Conservation (phyloP, 2,329 filamentous ascomycete genomes). For the Daldinia sp. region DNA sequence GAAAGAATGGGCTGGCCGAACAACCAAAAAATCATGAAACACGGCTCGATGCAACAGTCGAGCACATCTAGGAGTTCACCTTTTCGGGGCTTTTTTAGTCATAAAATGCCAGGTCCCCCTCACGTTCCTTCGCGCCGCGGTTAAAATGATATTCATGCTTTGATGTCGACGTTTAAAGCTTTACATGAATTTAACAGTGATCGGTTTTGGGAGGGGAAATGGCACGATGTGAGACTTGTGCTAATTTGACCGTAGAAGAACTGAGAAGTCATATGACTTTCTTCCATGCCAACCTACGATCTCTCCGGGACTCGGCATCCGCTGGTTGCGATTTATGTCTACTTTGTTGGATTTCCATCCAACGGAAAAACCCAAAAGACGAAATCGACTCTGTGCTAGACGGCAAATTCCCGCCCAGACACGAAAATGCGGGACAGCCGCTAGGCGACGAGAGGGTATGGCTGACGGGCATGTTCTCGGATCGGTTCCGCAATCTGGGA, state of each 20-base stretch:
- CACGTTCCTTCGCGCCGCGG: background rate
- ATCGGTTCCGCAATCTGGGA: background rate
- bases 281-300: conserved; percentile 27
- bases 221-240: conserved; percentile 20
- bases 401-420: background rate
- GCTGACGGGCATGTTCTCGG: conserved; percentile 13
- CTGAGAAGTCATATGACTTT: conserved; percentile 1
- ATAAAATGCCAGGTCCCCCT: background rate
- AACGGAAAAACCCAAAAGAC: background rate
- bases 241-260: conserved; percentile 17
- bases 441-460: conserved; percentile 25
- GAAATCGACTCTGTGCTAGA: conserved; percentile 16
- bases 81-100: background rate
- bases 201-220: conserved; percentile 6
- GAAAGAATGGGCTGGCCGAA: background rate
- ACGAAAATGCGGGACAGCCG: background rate
- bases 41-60: background rate
- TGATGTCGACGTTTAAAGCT: background rate
- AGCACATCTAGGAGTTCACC: background rate
- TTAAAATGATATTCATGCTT: too few relatives aligned
- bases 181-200: background rate
- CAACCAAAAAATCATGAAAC: background rate
- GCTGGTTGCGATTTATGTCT: conserved; percentile 25
- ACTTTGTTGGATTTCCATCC: conserved; percentile 21
- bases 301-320: conserved; percentile 26